Conservation (phyloP, 2,329 filamentous ascomycete genomes). For the Ascochyta viciae-villosae region DNA sequence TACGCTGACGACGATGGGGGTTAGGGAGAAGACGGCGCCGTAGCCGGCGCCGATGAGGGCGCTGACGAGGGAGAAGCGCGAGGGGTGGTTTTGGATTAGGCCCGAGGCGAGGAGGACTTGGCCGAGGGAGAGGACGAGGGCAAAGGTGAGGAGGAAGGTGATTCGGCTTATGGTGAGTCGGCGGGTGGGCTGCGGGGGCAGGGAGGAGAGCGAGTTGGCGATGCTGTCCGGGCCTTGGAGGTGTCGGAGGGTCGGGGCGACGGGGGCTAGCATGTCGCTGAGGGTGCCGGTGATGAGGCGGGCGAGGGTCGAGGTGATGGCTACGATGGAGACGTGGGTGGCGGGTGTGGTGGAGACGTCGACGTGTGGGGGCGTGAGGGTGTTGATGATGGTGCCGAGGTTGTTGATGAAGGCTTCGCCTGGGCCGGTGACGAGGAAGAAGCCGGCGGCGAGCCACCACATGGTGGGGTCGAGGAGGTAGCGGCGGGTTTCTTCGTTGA, state of each 20-base stretch:
- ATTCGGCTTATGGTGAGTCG: slow-evolving; percentile 76
- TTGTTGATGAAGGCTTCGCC: slow-evolving; percentile 99
- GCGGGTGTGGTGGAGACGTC: slow-evolving; percentile 68
- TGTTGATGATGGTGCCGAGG: slow-evolving; percentile 89
- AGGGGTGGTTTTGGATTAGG: slow-evolving; percentile 72
- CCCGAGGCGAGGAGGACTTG: slow-evolving; percentile 81
- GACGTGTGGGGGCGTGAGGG: slow-evolving; percentile 72
- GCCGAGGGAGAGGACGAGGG: slow-evolving; percentile 73
- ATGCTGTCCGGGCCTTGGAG: slow-evolving; percentile 57
- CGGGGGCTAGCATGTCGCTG: slow-evolving; percentile 82
- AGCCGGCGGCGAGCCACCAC: slow-evolving; percentile 92
- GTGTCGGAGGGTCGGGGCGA: slow-evolving; percentile 61
- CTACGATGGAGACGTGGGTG: slow-evolving; percentile 92
- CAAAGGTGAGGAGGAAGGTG: slow-evolving; percentile 78
- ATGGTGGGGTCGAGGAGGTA: slow-evolving; percentile 91
- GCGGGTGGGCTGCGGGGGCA: slow-evolving; percentile 27
- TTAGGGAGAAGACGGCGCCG: slow-evolving; percentile 86
- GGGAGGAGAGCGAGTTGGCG: slow-evolving; percentile 50
- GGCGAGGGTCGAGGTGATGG: slow-evolving; percentile 86
- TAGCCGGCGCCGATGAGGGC: slow-evolving; percentile 88
- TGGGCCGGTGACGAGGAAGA: slow-evolving; percentile 91
- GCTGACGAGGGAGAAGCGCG: slow-evolving; percentile 86
- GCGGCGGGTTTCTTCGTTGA: slow-evolving; percentile 86
- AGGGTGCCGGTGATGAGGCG: slow-evolving; percentile 88
- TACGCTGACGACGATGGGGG: slow-evolving; percentile 91